These are phyloP conservation scores for Diaporthe humulicola DNA, from an alignment of 2,329 filamentous ascomycete genomes.

Conservation along the genomic window DNA sequence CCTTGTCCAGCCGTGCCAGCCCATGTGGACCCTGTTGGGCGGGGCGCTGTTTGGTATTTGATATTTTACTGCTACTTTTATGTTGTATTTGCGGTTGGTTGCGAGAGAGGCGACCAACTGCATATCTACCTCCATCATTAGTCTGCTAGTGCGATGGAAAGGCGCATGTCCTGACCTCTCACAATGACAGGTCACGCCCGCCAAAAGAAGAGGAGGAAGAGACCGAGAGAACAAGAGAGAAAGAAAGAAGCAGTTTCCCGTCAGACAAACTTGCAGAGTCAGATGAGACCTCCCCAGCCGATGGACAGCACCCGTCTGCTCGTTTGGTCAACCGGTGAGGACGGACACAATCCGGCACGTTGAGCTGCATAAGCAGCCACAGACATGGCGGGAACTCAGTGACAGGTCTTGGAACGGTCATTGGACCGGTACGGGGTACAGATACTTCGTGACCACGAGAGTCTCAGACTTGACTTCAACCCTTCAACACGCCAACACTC, in stretches of 20 bases:
- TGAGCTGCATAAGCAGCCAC: neutral
- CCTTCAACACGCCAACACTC: neutral
- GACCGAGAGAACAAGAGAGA: too few species aligned
- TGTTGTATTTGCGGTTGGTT: conserved; percentile 18
- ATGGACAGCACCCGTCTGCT: neutral
- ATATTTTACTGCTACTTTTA: neutral
- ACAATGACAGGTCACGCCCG: conserved; percentile 14
- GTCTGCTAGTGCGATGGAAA: neutral
- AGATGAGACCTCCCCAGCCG: conserved; percentile 1
- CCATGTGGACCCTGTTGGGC: neutral
- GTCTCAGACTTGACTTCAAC: neutral
- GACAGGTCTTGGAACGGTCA: too few species aligned
- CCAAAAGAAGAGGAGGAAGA: neutral
- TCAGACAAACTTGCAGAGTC: neutral
- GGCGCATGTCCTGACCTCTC: neutral
- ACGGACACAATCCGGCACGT: neutral
- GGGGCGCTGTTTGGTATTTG: neutral
- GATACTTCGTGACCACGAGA: neutral
- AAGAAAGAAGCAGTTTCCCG: neutral
- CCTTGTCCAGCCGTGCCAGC: neutral
- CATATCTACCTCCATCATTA: neutral
- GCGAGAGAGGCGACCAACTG: conserved; percentile 15
- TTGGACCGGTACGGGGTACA: neutral
- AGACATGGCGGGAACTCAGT: neutral
- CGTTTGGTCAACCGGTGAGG: conserved; percentile 12